Conservation (phyloP, 192 early-diverging fungal species). For the Coemansia sp. region DNA sequence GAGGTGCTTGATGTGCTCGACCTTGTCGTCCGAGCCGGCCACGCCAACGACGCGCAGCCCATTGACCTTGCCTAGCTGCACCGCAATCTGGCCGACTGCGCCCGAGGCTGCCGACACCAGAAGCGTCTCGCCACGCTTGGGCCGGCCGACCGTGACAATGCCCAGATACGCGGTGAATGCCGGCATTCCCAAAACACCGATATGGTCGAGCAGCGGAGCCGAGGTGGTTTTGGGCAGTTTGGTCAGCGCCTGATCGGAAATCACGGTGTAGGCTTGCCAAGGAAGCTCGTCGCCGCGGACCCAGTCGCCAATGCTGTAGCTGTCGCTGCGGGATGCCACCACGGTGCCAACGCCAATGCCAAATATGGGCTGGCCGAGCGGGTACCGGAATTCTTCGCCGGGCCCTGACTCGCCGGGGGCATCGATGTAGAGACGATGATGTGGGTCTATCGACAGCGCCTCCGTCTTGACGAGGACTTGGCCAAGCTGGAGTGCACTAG, state of each 20-base stretch:
- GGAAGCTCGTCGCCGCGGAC: constrained; percentile 55
- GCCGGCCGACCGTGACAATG: constrained; percentile 59
- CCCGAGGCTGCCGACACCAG: constrained; percentile 81
- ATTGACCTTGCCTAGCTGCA: constrained; percentile 71
- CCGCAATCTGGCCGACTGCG: constrained; percentile 72
- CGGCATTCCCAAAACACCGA: constrained; percentile 72
- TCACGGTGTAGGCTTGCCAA: constrained; percentile 61
- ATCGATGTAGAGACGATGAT: constrained; percentile 69
- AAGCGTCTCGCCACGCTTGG: constrained; percentile 78
- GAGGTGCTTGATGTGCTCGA: constrained; percentile 59
- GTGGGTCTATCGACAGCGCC: constrained; percentile 73
- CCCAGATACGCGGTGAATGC: constrained; percentile 74
- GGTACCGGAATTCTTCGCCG: constrained; percentile 6
- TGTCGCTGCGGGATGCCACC: constrained; percentile 55
- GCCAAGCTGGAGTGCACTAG: constrained; percentile 5
- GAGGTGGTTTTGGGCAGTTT: constrained; percentile 8
- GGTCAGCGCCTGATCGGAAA: constrained; percentile 18
- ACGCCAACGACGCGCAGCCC: constrained; percentile 81
- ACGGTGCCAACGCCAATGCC: constrained; percentile 65
- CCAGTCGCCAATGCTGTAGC: constrained; percentile 58
- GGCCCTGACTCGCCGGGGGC: constrained; percentile 52
- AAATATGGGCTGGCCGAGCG: constrained; percentile 58
- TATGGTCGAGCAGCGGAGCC: constrained; percentile 24
- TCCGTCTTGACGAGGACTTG: constrained; percentile 57
- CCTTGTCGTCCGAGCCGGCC: constrained; percentile 82